Base-by-base conservation (phyloP, 305 asterid species). In the Stenogyne calaminthoides region DNA sequence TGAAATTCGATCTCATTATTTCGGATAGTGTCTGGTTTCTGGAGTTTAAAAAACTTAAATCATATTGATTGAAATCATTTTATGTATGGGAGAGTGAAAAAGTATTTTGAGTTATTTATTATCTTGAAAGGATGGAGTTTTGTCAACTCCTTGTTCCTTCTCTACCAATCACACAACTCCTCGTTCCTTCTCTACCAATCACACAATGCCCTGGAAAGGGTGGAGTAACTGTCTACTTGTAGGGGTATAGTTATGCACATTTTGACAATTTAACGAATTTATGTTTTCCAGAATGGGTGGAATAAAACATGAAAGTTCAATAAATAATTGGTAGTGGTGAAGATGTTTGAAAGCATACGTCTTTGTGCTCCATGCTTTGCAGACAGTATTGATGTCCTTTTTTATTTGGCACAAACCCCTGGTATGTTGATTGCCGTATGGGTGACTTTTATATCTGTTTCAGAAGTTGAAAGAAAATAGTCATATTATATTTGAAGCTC, bases 1-100 rank as follows among this genome's bases (percentile, higher is more conserved):
- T 29, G 27, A 34, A 39, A 20, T 46, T 9, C 40, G 54, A 60
- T 63, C 63, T 60, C 64, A 15, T 18, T 69, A 37, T 6, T 70
- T 70, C 42, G n/a, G 37, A 36, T 19, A 19, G n/a, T 19, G 52
- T 66, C 67, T 58, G 56, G 62, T 51, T 55, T 66, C 42, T 10
- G 8, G 65, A 7, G 5, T 20, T 59, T 70, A 14, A 16, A 25
- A 12, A 74, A 19, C 2, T 61, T 9, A 1, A 1, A 9, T 59
- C 20, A 54, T 29, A 39, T 25, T 42, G 15, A 42, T 56, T 34
- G 11, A 47, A 32, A 29, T 36, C n/a, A 40, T 15, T 63, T 71
- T 20, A 46, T 25, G 9, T 46, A 7, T 11, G 25, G 57, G 15
- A 12, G 46, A 47, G 4, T 4, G n/a, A 15, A 37, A 22, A 22